Evolutionary conservation across 208 protist species (phyloP), one percentile per base, ranked within the genome.

Genomic region (Herpetomonas tarakana): DNA sequence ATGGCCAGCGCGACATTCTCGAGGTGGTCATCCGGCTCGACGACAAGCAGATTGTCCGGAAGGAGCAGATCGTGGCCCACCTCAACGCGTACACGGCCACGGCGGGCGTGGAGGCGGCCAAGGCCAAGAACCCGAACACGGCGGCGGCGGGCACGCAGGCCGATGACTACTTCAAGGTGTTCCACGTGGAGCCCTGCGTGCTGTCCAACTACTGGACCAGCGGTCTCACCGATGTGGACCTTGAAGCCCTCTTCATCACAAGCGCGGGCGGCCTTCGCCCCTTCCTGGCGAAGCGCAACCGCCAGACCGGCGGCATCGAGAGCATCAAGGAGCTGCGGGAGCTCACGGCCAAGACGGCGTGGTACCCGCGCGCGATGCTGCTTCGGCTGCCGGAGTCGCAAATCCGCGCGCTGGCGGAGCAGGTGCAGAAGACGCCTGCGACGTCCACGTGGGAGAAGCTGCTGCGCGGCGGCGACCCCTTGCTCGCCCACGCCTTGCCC

Each of bases 111-210:
- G 65, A 72, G 65, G 70, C 76, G 14, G 65, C 74, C 26, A 59
- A 57, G 49, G 53, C 64, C 25, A 68, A 71, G 58, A 60, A 59
- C 52, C 24, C 35, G 31, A 38, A 53, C 52, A 56, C 18, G 52
- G 31, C 52, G 54, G 54, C 51, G 18, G 52, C 55, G 57, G 41
- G 44, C 39, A 65, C 44, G 49, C 26, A 47, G 50, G 58, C 71
- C 49, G 78, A 75, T 22, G 68, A 75, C 63, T 88, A 83, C 62
- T 88, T 91, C 67, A 81, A 85, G 44, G 55, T 93, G 26, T 86
- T 84, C 26, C 74, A 83, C 61, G 81, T 93, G 14, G 76, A 89
- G 77, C 87, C 87, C 29, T 93, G 87, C 47, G 68, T 83, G 64
- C 61, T 82, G 39, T 82, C 78, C 22, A 85, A 78, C 65, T 93